Base-by-base conservation (phyloP, 345 rosid species). In the Pistacia atlantica region DNA sequence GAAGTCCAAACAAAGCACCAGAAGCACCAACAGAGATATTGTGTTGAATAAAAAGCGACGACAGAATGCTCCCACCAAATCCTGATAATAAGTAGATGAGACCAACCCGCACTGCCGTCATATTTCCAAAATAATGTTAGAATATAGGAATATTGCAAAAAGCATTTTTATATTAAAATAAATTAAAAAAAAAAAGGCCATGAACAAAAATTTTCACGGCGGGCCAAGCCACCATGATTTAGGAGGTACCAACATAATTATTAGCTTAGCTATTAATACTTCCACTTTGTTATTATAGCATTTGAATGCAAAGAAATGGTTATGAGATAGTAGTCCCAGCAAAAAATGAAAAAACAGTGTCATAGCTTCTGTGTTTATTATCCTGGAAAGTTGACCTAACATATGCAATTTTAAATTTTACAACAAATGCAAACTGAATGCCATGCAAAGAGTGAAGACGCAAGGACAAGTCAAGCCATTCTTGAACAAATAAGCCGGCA, bases 11-110 rank as follows among this genome's bases (percentile, higher is more conserved):
- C 75, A 97, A 89, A 75, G 99, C 99, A 78, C 99, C 98, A 9
- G 99, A 96, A 38, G 99, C 99, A 84, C 99, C 99, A 33, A 97
- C 99, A 57, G 98, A 92, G 72, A 92, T 94, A 72, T 84, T 91
- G 17, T n/a, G 63, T 78, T 77, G 90, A 65, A 83, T 86, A 80
- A 95, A 95, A 25, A 95, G 88, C 10, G 93, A 79, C 1, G 99
- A 92, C 52, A 93, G 80, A 56, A 96, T 59, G 82, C 99, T 88
- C 60, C 98, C 98, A 57, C 97, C 97, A 35, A 96, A 71, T 81
- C 99, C 99, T 0, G 99, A 88, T 70, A 92, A 49, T 4, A 93
- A 85, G 84, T 95, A 95, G 83, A 93, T 75, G 28, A 82, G 45
- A 67, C 98, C 99, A 59, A 96, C 89, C 49, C 92, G 86, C 16